Percentiles rank a stretch among this genome's conserved stretches.
Evolutionary conservation across 768 basidiomycete species (phyloP).

Genomic region (Tylopilus sp.): DNA sequence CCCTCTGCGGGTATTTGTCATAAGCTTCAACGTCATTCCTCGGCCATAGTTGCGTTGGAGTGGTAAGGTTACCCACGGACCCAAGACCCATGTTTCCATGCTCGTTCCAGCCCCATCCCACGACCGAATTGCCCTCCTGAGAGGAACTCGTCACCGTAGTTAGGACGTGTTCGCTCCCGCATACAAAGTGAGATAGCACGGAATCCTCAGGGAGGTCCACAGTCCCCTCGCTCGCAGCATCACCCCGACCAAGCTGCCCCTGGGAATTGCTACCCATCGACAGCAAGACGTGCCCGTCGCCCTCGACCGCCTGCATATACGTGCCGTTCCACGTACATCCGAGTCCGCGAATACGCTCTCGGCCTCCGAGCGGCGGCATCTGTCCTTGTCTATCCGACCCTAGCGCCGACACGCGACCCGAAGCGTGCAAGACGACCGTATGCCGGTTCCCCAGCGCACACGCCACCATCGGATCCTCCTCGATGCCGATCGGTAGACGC

Average conservation of each 20-base stretch:
- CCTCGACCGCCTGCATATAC: slow-evolving; percentile 39
- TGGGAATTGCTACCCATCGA: slow-evolving; percentile 53
- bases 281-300: slow-evolving; percentile 31
- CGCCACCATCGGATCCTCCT: slow-evolving; percentile 31
- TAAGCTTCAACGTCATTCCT: slow-evolving; percentile 9
- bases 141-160: slow-evolving; percentile 21
- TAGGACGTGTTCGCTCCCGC: slow-evolving; percentile 87
- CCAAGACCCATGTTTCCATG: slow-evolving; percentile 88
- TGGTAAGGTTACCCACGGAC: slow-evolving; percentile 47
- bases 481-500: slow-evolving; percentile 33
- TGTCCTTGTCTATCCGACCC: slow-evolving; percentile 77
- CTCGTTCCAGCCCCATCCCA: slow-evolving; percentile 98
- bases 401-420: slow-evolving; percentile 47
- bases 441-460: slow-evolving; percentile 53
- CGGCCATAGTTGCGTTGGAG: slow-evolving; percentile 57
- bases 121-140: slow-evolving; percentile 42
- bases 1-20: slow-evolving; percentile 9
- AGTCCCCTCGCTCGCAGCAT: neutral
- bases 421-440: slow-evolving; percentile 40
- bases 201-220: slow-evolving; percentile 27
- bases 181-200: slow-evolving; percentile 43
- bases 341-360: slow-evolving; percentile 32
- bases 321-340: slow-evolving; percentile 83
- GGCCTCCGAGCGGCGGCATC: slow-evolving; percentile 36
- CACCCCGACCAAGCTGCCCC: slow-evolving; percentile 61